Percentiles rank a stretch among this genome's conserved stretches.
Conservation (phyloP, 148 eudicot genomes). For the Rhododendron mucronatum region DNA sequence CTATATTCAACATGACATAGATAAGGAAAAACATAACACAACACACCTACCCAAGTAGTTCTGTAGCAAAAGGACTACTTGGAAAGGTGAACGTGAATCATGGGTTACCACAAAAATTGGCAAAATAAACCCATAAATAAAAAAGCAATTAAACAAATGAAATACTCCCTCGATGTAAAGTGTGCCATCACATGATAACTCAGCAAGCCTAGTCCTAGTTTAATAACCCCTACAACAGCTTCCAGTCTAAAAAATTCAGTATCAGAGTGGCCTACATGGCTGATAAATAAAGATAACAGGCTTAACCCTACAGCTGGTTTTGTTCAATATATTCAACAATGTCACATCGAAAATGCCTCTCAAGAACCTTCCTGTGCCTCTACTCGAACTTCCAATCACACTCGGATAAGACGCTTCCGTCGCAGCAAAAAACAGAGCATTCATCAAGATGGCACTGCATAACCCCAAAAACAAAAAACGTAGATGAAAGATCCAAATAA, state of each 20-base stretch:
- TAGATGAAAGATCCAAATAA: not conserved
- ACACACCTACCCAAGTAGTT: not conserved
- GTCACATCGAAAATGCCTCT: not conserved
- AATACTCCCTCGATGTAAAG: not conserved
- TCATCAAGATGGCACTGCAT: slow-evolving; percentile 41
- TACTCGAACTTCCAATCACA: not conserved
- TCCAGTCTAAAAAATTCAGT: not conserved
- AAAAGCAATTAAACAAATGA: not conserved
- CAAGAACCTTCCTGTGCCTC: not conserved
- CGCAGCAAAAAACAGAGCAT: not conserved
- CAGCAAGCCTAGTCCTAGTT: not conserved
- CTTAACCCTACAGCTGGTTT: not conserved
- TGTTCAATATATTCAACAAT: not conserved
- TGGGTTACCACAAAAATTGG: not conserved
- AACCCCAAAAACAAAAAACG: not conserved
- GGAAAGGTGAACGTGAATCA: not conserved
- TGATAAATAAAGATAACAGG: not conserved
- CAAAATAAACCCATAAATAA: too few relatives aligned
- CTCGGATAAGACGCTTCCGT: not conserved
- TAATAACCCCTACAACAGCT: not conserved
- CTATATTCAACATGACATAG: not conserved
- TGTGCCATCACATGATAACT: not conserved
- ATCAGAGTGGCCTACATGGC: not conserved
- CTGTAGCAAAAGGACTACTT: not conserved
- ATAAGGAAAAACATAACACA: not conserved